A percentile compares a stretch with the other conserved stretches of the same genome.
Conservation (phyloP, 179 eudicot genomes). For the Actinidia arguta region DNA sequence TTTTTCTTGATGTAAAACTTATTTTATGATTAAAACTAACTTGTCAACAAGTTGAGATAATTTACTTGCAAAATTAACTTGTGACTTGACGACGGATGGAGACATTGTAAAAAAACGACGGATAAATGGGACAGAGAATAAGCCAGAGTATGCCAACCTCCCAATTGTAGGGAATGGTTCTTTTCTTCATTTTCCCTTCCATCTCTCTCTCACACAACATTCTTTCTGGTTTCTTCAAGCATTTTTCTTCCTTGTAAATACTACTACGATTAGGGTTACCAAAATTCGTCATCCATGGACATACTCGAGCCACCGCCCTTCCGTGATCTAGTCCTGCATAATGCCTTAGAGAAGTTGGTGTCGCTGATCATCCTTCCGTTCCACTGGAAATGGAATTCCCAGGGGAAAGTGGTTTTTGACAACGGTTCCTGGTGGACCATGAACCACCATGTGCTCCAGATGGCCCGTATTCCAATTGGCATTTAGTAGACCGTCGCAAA, state of each 20-base stretch:
- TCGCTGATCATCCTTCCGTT: conserved; percentile 43
- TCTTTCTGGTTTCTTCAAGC: not conserved
- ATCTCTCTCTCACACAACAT: not conserved
- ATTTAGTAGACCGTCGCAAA: conserved; percentile 41
- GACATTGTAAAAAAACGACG: no score
- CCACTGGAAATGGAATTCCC: conserved; percentile 39
- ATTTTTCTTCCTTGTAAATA: not conserved
- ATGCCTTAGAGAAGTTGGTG: conserved; percentile 36
- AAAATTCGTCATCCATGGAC: not conserved
- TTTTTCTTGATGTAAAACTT: no score
- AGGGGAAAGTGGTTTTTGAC: conserved; percentile 32
- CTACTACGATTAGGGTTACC: not conserved
- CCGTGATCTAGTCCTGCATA: not conserved
- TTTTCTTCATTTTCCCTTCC: not conserved
- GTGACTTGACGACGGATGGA: no score
- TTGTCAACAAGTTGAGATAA: no score
- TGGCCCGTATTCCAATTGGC: conserved; percentile 40
- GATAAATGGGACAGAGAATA: no score
- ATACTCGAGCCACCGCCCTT: not conserved
- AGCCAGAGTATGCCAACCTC: no score
- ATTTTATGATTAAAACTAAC: not conserved
- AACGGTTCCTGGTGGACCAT: conserved; percentile 15
- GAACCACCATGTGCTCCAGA: conserved; percentile 25
- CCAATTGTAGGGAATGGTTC: no score
- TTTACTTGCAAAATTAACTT: no score